Evolutionary conservation across 2,329 filamentous ascomycete species (phyloP).

Genomic region (Fusarium sororula): DNA sequence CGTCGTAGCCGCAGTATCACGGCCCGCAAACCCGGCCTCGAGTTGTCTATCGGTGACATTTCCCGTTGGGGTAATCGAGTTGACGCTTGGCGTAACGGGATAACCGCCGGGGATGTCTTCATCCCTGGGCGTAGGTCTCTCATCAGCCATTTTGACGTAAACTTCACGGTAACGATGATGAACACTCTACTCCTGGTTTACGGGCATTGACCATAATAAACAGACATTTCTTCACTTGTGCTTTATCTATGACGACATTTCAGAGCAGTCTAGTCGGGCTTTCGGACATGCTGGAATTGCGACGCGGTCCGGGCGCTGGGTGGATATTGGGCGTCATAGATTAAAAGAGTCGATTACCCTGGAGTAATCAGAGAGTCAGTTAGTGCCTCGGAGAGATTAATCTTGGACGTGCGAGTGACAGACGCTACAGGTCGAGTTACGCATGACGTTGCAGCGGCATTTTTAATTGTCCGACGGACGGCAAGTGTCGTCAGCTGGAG

Average conservation of each 20-base stretch:
- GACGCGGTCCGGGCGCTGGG: neutral
- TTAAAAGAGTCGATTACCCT: neutral
- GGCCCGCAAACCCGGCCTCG: constrained; percentile 25
- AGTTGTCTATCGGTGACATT: constrained; percentile 2
- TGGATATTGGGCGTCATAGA: constrained; percentile 30
- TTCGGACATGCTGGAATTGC: constrained; percentile 30
- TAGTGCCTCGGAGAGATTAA: neutral
- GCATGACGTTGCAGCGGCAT: constrained; percentile 8
- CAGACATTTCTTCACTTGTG: neutral
- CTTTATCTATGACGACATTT: constrained; percentile 32
- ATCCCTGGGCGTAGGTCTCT: constrained; percentile 36
- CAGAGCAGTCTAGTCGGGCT: constrained; percentile 6
- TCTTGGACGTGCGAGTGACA: neutral
- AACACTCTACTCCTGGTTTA: neutral
- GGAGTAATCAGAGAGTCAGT: accelerated
- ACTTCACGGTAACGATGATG: neutral
- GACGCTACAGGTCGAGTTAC: neutral
- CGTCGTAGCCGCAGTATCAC: neutral
- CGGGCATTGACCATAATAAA: neutral
- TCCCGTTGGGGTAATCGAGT: constrained; percentile 16
- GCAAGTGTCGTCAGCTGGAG: neutral
- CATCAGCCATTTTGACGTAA: constrained; percentile 25
- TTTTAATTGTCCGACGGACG: neutral
- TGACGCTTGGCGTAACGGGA: constrained; percentile 37
- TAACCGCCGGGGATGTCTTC: constrained; percentile 42